Base-by-base conservation (phyloP, 2,329 filamentous ascomycete species). In the Trichophyton simii region DNA sequence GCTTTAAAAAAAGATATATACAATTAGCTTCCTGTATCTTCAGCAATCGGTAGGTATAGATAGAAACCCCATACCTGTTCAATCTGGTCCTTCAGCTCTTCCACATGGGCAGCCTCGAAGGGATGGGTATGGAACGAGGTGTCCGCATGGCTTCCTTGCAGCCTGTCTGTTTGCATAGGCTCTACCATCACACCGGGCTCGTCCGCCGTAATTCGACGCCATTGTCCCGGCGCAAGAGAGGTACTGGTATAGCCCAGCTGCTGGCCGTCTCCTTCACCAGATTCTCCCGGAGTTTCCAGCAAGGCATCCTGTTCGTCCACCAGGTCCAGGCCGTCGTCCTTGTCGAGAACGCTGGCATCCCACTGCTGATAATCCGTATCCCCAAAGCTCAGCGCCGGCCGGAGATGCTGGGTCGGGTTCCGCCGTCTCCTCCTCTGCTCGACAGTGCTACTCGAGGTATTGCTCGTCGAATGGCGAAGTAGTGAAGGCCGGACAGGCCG, bases 331-430 rank as follows among this genome's bases (percentile, higher is more conserved):
- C 50, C 61, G 18, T 36, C 46, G 28, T 58, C 58, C 55, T 44
- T 44, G 5, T 44, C 41, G n/a, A 42, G 55, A 9, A 42, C 18
- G 55, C 34, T 34, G 18, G 55, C n/a, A 44, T 58, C 55, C 34
- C 34, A 44, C 55, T 58, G 55, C 18, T 58, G 34, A 66, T 15
- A 72, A 64, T 77, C 76, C 57, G 76, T 67, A 61, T 72, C 70
- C 46, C 72, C 73, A 68, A 77, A 77, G 60, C 72, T 75, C 22
- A 72, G 73, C 48, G 75, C 70, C 34, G 71, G 63, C 15, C 63
- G 62, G 25, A 60, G 60, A 18, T 63, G 57, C 18, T 59, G 62
- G 1, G 65, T 59, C 3, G 63, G 63, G n/a, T 63, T 61, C 22
- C 7, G 25, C 28, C 52, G 25, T 20, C 52, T 34, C 20, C 28